These are phyloP conservation scores for Botrytis squamosa DNA, from an alignment of 2,329 filamentous ascomycete species.

Conservation along the genomic window DNA sequence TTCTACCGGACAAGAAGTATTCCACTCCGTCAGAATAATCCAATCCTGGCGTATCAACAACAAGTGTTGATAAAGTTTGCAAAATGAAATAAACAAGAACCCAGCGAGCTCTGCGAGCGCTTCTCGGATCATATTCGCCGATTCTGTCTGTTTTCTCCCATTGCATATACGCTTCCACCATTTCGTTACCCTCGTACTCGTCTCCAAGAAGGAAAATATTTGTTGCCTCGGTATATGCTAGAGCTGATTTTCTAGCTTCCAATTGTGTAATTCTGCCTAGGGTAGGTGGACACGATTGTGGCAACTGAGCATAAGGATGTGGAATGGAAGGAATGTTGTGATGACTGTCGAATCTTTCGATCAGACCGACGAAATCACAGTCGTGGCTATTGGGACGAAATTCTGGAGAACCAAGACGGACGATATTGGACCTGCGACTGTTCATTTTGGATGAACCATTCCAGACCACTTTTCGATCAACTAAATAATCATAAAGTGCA, in stretches of 20 bases:
- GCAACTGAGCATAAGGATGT: constrained; percentile 64
- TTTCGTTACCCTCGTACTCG: constrained; percentile 52
- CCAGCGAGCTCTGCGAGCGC: constrained; percentile 59
- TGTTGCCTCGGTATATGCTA: constrained; percentile 59
- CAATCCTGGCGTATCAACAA: constrained; percentile 55
- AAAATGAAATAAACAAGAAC: constrained; percentile 59
- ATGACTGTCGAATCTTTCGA: constrained; percentile 63
- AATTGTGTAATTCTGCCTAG: constrained; percentile 30
- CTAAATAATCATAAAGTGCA: constrained; percentile 67
- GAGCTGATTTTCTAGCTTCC: constrained; percentile 34
- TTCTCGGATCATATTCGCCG: constrained; percentile 52
- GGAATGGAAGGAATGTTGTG: constrained; percentile 64
- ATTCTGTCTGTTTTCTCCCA: constrained; percentile 56
- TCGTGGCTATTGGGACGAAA: constrained; percentile 49
- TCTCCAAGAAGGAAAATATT: constrained; percentile 57
- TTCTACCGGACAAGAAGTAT: constrained; percentile 57
- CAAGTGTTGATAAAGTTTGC: constrained; percentile 58
- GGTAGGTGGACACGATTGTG: constrained; percentile 46
- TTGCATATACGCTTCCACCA: constrained; percentile 55
- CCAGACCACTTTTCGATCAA: constrained; percentile 66
- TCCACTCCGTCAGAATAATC: constrained; percentile 52
- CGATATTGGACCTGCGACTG: constrained; percentile 65
- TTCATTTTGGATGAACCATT: constrained; percentile 60
- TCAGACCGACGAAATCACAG: constrained; percentile 64
- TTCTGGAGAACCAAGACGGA: constrained; percentile 46